Evolutionary conservation across 2,329 filamentous ascomycete species (phyloP).

Genomic region (Phaeosphaeria sp.): DNA sequence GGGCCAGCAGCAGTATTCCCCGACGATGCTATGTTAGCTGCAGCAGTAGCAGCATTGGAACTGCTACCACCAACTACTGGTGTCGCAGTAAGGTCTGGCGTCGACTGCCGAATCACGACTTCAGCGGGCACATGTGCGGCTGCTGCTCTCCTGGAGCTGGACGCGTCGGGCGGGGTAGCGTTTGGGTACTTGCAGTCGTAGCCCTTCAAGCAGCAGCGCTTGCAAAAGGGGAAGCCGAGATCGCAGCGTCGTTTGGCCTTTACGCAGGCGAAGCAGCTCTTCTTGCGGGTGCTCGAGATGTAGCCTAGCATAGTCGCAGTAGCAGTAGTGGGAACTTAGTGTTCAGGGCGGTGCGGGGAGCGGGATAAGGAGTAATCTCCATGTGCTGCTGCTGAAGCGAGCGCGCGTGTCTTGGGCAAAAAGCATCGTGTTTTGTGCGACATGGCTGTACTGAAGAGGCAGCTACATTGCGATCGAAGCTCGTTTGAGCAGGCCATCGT

Average conservation of each 20-base stretch:
- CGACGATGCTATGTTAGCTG: not conserved
- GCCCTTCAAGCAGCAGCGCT: constrained; percentile 34
- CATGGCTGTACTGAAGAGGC: not conserved
- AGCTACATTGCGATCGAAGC: not conserved
- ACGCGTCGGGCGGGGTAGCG: constrained; percentile 7
- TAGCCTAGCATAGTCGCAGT: constrained; percentile 31
- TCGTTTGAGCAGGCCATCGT: not conserved
- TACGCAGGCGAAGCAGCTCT: constrained; percentile 38
- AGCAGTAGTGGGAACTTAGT: not conserved
- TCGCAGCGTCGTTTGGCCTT: constrained; percentile 41
- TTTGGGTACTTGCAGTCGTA: constrained; percentile 37
- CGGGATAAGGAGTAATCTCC: not conserved
- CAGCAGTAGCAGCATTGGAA: not conserved
- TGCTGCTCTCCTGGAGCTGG: not conserved
- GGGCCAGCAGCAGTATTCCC: too few relatives aligned
- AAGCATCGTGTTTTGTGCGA: not conserved
- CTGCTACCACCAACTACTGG: constrained; percentile 6
- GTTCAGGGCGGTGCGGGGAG: not conserved
- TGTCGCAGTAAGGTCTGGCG: constrained; percentile 21
- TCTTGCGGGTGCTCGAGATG: constrained; percentile 40
- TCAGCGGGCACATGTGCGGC: constrained; percentile 15
- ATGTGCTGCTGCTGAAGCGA: not conserved
- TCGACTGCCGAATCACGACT: constrained; percentile 32
- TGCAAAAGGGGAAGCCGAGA: constrained; percentile 38
- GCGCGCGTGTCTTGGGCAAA: not conserved